Evolutionary conservation across 2,329 filamentous ascomycete genomes (phyloP), one percentile per base, ranked within the genome.

Genomic region (Aspergillus hiratsukae): DNA sequence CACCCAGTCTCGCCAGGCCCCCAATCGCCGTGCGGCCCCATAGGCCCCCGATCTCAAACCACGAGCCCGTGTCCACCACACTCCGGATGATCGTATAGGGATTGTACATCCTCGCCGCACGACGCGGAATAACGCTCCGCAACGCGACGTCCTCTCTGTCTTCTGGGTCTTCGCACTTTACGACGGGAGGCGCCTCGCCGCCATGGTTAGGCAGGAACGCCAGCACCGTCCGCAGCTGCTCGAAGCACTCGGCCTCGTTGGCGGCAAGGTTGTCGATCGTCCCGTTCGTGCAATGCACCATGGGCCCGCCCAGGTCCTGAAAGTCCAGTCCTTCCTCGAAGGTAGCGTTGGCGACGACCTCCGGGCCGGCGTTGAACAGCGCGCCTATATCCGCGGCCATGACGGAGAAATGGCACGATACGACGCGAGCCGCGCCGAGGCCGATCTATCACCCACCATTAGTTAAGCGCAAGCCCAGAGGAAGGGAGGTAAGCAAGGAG

Each of bases 191-290:
- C 3, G 81, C 66, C 31, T 82, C 76, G 2, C 75, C 78, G 0
- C 84, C 84, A 31, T 75, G 81, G 58, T 85, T 81, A 1, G 85
- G 84, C 1, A 87, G 70, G 60, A 82, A 87, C 25, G 76, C 71
- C 21, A 87, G 65, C 1, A 87, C 78, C 0, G 76, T 81, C 1
- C 82, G 74, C 3, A 87, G 66, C 66, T 87, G 85, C 61, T 82
- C 79, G 57, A 86, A 87, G 58, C 83, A 85, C 41, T 80, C 83
- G n/a, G 75, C 75, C 66, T 87, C 84, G 57, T 84, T 80, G 3
- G 77, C 74, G 0, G 84, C 84, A 2, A 86, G 73, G 53, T 87
- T 87, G 58, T 87, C 85, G 50, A 87, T 86, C 0, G 84, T 87
- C 0, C 85, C 85, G 57, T 87, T 87, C 1, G 81, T 82, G 62